Conservation (phyloP, 495 filamentous ascomycete species). For the Penicillium cosmopolitanum region DNA sequence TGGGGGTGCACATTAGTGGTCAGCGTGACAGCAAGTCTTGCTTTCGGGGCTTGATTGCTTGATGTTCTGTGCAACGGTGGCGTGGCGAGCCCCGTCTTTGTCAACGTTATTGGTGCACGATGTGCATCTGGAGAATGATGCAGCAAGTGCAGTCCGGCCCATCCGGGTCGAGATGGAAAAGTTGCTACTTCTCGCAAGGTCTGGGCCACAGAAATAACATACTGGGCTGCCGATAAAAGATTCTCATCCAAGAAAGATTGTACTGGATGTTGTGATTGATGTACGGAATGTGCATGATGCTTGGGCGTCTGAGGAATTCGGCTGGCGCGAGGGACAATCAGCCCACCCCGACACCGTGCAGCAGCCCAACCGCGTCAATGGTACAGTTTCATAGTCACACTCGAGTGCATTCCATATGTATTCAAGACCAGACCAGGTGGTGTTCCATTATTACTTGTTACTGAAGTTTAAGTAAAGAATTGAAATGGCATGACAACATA, state of each 20-base stretch:
- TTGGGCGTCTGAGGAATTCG: background rate
- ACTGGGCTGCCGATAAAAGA: too few species aligned
- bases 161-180: background rate
- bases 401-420: too few species aligned
- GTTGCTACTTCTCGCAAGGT: too few species aligned
- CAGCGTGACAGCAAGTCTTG: background rate
- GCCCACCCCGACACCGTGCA: background rate
- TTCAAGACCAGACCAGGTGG: too few species aligned
- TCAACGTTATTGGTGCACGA: background rate
- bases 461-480: too few species aligned
- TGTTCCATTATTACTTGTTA: too few species aligned
- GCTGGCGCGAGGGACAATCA: background rate
- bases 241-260: too few species aligned
- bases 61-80: background rate
- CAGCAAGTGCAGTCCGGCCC: background rate
- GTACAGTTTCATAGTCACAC: background rate
- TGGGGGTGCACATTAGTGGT: slow-evolving; percentile 3
- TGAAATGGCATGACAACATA: too few species aligned
- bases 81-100: background rate
- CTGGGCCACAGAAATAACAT: too few species aligned
- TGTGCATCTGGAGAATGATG: background rate
- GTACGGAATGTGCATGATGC: background rate
- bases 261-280: too few species aligned
- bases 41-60: background rate
- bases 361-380: background rate